Evolutionary conservation across 1,284 basidiomycete species (phyloP).

Genomic region (Leccinum pachyderme): DNA sequence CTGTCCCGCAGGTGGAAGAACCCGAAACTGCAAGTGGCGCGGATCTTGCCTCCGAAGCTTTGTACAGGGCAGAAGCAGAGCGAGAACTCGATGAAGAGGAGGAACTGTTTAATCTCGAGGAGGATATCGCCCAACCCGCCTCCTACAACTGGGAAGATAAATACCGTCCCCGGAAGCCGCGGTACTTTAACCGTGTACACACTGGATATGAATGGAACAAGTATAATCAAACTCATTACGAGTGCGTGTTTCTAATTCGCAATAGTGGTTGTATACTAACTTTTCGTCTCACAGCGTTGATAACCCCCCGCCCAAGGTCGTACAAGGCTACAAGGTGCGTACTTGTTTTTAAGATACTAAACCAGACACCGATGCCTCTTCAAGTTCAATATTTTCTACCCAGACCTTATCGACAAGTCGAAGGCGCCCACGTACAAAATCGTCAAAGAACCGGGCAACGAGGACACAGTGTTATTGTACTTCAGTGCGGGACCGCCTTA

Average conservation of each 20-base stretch:
- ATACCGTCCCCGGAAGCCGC: constrained; percentile 95
- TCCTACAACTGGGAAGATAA: constrained; percentile 99
- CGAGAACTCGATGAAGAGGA: constrained; percentile 94
- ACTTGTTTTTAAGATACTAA: constrained; percentile 9
- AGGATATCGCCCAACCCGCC: constrained; percentile 76
- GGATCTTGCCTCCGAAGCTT: constrained; percentile 81
- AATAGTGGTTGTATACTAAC: constrained; percentile 4
- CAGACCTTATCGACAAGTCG: constrained; percentile 94
- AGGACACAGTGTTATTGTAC: constrained; percentile 90
- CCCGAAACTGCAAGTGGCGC: constrained; percentile 59
- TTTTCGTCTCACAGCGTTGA: constrained; percentile 63
- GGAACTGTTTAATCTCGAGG: constrained; percentile 90
- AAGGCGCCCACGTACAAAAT: constrained; percentile 96
- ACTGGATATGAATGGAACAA: constrained; percentile 99
- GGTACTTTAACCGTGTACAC: constrained; percentile 99
- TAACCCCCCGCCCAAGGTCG: constrained; percentile 96
- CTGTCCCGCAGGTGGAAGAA: constrained; percentile 43
- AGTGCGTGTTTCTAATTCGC: constrained; percentile 55
- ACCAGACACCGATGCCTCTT: constrained; percentile 18
- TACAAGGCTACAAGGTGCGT: constrained; percentile 94
- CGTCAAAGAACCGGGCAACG: constrained; percentile 87
- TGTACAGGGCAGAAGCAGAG: constrained; percentile 86
- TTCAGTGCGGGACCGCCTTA: constrained; percentile 98
- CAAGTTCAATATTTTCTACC: constrained; percentile 92
- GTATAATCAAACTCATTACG: constrained; percentile 98